These are phyloP conservation scores for Licmophora abbreviata DNA, from an alignment of 108 stramenopile species.

Conservation along the genomic window DNA sequence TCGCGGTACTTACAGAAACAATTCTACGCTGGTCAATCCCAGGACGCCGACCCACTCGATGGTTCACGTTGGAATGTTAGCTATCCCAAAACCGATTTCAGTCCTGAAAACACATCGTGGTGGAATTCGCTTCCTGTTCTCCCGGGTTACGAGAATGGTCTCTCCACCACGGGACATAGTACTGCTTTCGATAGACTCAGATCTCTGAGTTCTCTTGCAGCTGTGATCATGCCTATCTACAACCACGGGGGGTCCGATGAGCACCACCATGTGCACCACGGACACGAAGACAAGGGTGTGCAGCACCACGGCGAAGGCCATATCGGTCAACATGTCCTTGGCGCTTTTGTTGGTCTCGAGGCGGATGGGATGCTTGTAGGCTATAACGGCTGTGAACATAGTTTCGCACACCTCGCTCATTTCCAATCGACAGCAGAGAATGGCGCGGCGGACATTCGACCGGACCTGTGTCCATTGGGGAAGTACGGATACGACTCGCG, in stretches of 20 bases:
- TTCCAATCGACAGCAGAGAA: conserved; percentile 29
- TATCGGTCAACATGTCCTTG: not conserved
- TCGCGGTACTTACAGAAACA: conserved; percentile 23
- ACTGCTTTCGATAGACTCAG: conserved; percentile 43
- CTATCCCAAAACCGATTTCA: conserved; percentile 16
- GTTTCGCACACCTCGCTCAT: conserved; percentile 10
- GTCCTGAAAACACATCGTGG: conserved; percentile 39
- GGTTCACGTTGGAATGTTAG: conserved; percentile 21
- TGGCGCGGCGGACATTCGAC: conserved; percentile 24
- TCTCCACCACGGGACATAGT: conserved; percentile 22
- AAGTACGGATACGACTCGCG: conserved; percentile 55
- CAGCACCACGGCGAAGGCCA: too few relatives aligned
- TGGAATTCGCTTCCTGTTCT: conserved; percentile 17
- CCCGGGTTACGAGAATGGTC: conserved; percentile 23
- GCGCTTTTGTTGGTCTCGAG: conserved; percentile 31
- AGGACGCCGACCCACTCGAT: conserved; percentile 20
- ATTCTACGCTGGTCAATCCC: conserved; percentile 18
- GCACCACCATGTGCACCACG: not conserved
- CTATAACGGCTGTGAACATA: conserved; percentile 32
- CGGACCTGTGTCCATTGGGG: conserved; percentile 38
- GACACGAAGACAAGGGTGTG: not conserved
- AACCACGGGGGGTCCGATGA: conserved; percentile 17
- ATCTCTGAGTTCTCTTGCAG: conserved; percentile 26
- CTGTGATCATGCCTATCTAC: conserved; percentile 37
- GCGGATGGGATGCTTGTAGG: conserved; percentile 40